These are phyloP conservation scores for Lipomyces starkeyi DNA, from an alignment of 805 yeast species.

Conservation along the genomic window DNA sequence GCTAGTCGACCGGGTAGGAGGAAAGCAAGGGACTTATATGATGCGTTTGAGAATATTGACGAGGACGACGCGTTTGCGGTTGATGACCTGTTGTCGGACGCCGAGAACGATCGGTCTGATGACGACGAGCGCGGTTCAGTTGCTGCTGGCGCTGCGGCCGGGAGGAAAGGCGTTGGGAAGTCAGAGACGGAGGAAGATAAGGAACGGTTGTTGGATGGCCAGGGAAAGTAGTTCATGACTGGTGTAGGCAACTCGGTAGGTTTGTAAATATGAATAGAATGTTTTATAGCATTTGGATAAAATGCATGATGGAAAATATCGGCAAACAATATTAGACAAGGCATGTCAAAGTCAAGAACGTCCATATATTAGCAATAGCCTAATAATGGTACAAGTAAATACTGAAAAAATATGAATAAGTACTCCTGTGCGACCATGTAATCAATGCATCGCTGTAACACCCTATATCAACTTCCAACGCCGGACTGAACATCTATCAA, in stretches of 20 bases:
- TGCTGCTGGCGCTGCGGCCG: slow-evolving; percentile 7
- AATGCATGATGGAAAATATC: background rate
- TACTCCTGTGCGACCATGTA: background rate
- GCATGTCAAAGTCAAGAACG: background rate
- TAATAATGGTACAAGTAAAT: too few species aligned
- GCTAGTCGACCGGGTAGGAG: slow-evolving; percentile 16
- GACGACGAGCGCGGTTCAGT: slow-evolving; percentile 2
- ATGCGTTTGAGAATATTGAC: slow-evolving; percentile 38
- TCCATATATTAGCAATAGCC: too few species aligned
- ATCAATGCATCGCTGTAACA: background rate
- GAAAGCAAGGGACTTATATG: slow-evolving; percentile 35
- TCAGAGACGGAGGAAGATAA: slow-evolving; percentile 17
- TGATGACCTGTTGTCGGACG: slow-evolving; percentile 32
- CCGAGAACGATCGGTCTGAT: slow-evolving; percentile 30
- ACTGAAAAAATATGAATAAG: background rate
- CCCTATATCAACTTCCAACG: background rate
- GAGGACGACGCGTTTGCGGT: slow-evolving; percentile 37
- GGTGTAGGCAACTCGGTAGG: background rate
- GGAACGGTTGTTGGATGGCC: slow-evolving; percentile 16
- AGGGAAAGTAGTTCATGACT: slow-evolving; percentile 14
- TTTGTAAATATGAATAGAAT: slow-evolving; percentile 2
- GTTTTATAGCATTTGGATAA: background rate
- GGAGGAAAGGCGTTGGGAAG: slow-evolving; percentile 7
- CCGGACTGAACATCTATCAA: background rate
- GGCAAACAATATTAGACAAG: background rate